Conservation (phyloP, 768 basidiomycete species). For the Leccinum ochraceum region DNA sequence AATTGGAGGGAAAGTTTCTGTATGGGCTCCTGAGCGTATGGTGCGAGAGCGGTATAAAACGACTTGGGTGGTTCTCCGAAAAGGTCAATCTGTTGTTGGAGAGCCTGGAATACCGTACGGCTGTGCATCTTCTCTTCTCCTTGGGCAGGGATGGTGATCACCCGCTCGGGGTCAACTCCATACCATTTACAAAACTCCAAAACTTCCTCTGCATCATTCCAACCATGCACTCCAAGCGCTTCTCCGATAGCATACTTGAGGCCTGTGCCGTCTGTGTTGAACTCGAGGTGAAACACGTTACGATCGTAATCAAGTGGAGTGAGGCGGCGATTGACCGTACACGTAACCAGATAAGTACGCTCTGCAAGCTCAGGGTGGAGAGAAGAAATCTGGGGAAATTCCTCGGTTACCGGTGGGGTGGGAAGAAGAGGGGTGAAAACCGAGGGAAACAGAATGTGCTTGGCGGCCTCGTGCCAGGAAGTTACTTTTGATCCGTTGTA, state of each 20-base stretch:
- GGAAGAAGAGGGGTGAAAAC: constrained; percentile 62
- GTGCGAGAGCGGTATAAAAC: constrained; percentile 88
- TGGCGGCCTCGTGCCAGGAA: constrained; percentile 85
- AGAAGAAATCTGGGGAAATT: constrained; percentile 60
- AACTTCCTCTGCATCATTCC: constrained; percentile 92
- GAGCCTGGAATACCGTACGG: constrained; percentile 90
- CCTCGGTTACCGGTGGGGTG: constrained; percentile 34
- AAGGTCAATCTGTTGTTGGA: constrained; percentile 96
- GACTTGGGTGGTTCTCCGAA: constrained; percentile 96
- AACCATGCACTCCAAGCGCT: constrained; percentile 95
- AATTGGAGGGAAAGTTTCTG: constrained; percentile 86
- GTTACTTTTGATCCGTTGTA: constrained; percentile 61
- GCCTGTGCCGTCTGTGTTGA: constrained; percentile 88
- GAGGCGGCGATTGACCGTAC: constrained; percentile 90
- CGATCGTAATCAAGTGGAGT: constrained; percentile 96
- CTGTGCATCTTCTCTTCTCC: constrained; percentile 78
- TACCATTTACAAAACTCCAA: constrained; percentile 91
- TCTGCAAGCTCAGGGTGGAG: constrained; percentile 87
- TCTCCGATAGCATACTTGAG: constrained; percentile 96
- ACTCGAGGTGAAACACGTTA: constrained; percentile 98
- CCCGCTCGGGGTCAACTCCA: constrained; percentile 74
- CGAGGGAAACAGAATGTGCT: constrained; percentile 85
- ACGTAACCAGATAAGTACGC: constrained; percentile 90
- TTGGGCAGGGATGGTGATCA: constrained; percentile 78
- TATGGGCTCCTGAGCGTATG: constrained; percentile 63